Base-by-base conservation (phyloP, 108 stramenopile species). In the Pseudonitzschia delicatissima region DNA sequence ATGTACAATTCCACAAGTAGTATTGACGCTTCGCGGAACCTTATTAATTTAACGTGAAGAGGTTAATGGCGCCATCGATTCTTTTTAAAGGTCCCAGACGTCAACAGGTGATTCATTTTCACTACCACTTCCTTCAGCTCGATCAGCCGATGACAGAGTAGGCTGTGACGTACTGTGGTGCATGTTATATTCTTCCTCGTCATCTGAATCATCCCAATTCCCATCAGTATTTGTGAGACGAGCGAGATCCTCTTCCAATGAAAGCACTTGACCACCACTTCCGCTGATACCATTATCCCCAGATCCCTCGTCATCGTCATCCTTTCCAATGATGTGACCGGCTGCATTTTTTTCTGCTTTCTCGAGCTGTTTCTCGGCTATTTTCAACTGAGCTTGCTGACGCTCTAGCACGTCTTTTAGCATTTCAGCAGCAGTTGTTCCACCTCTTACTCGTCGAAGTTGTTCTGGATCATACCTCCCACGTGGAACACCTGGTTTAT, bases 341-440 rank as follows among this genome's bases (percentile, higher is more conserved):
- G 68, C 82, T 48, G 91, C 88, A 78, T 95, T 95, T 64, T 83
- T 86, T 50, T 86, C 83, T 7, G 94, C 94, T 45, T 83, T 78
- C 44, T 91, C 81, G 34, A 84, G 87, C 51, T 91, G 84, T 31
- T 72, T 55, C 42, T 89, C 85, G 29, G 91, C 90, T 12, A 84
- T 84, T 64, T 92, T 90, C 8, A 91, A 61, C 67, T 95, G 94
- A 1, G 90, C 94, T 64, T 92, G 91, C 71, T 95, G 94, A 40
- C 91, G 80, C 55, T 78, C 87, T 20, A 95, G 77, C 13, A 95
- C 94, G 57, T 92, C 90, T 61, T 93, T 92, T 40, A 95, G 76
- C 91, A 95, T 91, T 67, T 95, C 94, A 28, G 94, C 94, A 13
- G 94, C 94, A 36, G 94, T 95, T 55, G 94, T 92, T 25, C 94